Evolutionary conservation across 495 filamentous ascomycete genomes (phyloP), one percentile per base, ranked within the genome.

Genomic region (Rostrohypoxylon terebratum): DNA sequence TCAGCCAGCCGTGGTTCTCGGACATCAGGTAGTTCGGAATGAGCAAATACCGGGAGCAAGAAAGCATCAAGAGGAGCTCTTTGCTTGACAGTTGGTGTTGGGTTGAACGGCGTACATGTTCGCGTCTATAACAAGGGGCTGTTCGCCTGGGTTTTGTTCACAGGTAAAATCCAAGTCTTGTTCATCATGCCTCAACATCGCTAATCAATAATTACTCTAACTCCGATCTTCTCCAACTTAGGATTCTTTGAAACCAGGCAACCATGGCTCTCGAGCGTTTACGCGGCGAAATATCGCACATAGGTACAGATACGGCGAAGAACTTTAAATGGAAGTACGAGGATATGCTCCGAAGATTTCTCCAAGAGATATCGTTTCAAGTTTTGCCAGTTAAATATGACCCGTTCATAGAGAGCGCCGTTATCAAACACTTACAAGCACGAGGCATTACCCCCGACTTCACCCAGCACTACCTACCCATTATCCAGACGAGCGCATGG

Each of bases 291-390:
- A 48, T 18, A 5, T 48, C 20, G 45, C n/a, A n/a, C n/a, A n/a
- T n/a, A n/a, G 20, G 10, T 48, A 21, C 18, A 23, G 45, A 48
- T 48, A 20, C 45, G 23, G 11, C 3, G 7, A 20, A 48, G 18
- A 48, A 5, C 9, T 48, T 48, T 18, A 48, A 48, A 23, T 18
- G 9, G 45, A 4, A 48, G 10, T 48, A 48, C 45, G 18, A 48
- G 18, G 45, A 48, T 48, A 16, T 48, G 45, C 45, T 48, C 20
- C 45, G 18, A 48, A 23, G 20, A 48, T 48, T 20, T 48, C 45
- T 48, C 10, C 45, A 11, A 8, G 45, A 48, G 9, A 48, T 20
- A 18, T 48, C 45, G 20, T 48, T 48, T 48, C 7, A 48, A 23
- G 18, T 21, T 8, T 18, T 8, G 11, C 18, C 45, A 4, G 18